phyloP scores from a whole-genome alignment of 192 early-diverging fungal species.

The Coemansia interrupta region DNA sequence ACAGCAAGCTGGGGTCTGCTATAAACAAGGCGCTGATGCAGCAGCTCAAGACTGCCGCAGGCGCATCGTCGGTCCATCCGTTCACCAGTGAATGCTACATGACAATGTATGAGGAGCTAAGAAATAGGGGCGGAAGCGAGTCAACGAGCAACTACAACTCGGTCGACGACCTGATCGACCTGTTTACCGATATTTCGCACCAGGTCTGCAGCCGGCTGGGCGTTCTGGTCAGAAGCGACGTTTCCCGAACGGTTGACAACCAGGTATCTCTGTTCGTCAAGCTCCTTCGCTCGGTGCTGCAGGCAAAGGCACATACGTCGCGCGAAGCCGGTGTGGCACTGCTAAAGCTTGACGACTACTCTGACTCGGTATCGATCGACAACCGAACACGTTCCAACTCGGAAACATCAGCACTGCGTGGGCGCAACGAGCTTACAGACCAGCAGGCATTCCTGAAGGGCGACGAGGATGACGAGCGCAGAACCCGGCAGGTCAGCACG shows the following conservation, averaged over 20 bases:
- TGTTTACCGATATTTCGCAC: slow-evolving; percentile 31
- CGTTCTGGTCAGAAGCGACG: slow-evolving; percentile 25
- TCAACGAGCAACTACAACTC: slow-evolving; percentile 32
- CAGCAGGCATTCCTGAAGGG: slow-evolving; percentile 5
- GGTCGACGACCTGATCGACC: slow-evolving; percentile 34
- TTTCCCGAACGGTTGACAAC: slow-evolving; percentile 40
- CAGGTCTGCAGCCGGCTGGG: slow-evolving; percentile 23
- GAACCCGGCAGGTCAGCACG: slow-evolving; percentile 10
- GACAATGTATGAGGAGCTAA: slow-evolving; percentile 31
- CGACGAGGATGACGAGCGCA: slow-evolving; percentile 2
- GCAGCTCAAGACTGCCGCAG: slow-evolving; percentile 36
- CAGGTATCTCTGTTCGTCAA: slow-evolving; percentile 42
- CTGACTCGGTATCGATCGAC: slow-evolving; percentile 12
- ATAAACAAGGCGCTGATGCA: slow-evolving; percentile 42
- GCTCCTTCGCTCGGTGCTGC: slow-evolving; percentile 37
- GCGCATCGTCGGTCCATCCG: slow-evolving; percentile 40
- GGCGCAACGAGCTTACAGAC: slow-evolving; percentile 3
- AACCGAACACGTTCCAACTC: slow-evolving; percentile 10
- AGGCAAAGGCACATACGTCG: slow-evolving; percentile 46
- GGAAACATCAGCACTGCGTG: slow-evolving; percentile 12
- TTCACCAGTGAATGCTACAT: slow-evolving; percentile 42
- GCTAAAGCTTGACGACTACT: slow-evolving; percentile 46
- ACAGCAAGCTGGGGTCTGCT: slow-evolving; percentile 22
- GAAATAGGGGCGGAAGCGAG: slow-evolving; percentile 25
- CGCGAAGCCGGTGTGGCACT: slow-evolving; percentile 49